These are phyloP conservation scores for Talaromyces sp. DNA, from an alignment of 2,329 filamentous ascomycete genomes.

Conservation along the genomic window DNA sequence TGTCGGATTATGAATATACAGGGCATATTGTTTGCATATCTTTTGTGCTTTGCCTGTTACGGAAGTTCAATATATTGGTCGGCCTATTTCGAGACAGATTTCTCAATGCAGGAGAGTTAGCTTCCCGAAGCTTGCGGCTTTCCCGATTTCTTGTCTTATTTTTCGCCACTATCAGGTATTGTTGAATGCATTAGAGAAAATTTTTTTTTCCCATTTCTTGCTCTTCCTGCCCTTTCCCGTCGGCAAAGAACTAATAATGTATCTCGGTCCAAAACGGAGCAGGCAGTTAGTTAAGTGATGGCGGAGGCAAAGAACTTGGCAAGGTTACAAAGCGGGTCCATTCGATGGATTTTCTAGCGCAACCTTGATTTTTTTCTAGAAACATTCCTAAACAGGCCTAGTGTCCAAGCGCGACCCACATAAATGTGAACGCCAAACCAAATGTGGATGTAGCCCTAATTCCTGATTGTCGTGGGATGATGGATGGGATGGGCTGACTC, in stretches of 20 bases:
- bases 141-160: neutral
- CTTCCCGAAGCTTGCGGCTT: neutral
- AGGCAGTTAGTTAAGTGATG: neutral
- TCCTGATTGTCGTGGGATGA: neutral
- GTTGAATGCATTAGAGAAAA: neutral
- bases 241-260: neutral
- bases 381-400: neutral
- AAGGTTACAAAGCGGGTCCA: neutral
- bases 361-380: neutral
- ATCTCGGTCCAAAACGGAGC: neutral
- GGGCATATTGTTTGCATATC: neutral
- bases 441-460: neutral
- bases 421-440: neutral
- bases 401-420: neutral
- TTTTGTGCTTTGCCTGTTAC: neutral
- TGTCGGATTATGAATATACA: neutral
- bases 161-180: constrained; percentile 6
- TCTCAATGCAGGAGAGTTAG: neutral
- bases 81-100: neutral
- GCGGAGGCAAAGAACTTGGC: no score
- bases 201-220: neutral
- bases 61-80: neutral
- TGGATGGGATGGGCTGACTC: neutral
- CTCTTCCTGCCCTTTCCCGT: neutral
- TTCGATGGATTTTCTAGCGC: constrained; percentile 8